phyloP scores from a whole-genome alignment of 179 eudicot species.

The Silene vulgaris region DNA sequence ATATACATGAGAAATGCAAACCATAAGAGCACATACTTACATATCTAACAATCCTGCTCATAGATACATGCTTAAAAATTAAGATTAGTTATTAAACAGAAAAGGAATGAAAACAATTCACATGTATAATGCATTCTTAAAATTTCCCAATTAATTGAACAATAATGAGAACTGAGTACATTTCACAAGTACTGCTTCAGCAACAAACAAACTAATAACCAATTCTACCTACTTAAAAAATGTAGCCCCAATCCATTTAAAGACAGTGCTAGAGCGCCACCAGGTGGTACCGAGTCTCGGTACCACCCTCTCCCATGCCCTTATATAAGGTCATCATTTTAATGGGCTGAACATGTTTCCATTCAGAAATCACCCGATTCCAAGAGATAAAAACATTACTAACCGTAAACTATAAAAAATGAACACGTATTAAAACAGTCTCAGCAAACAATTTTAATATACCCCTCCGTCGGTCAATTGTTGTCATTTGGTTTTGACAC shows the following conservation, averaged over 20 bases:
- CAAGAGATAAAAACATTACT: neutral
- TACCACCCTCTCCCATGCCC: too few species aligned
- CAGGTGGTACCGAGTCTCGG: too few species aligned
- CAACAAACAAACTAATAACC: neutral
- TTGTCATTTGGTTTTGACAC: too few species aligned
- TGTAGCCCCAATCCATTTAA: too few species aligned
- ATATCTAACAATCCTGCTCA: neutral
- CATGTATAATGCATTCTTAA: neutral
- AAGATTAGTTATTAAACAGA: neutral
- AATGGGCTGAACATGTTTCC: too few species aligned
- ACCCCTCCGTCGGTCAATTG: too few species aligned
- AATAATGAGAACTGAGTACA: neutral
- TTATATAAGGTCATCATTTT: too few species aligned
- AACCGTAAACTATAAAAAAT: neutral
- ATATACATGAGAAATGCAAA: neutral
- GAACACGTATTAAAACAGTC: neutral
- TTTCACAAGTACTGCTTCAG: neutral
- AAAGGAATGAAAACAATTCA: neutral
- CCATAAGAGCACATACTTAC: neutral
- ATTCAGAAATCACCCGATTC: slow-evolving; percentile 6
- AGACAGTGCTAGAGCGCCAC: too few species aligned
- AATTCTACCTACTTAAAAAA: too few species aligned
- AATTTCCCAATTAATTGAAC: neutral
- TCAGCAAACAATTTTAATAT: neutral
- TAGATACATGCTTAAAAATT: neutral